Conservation (phyloP, 148 eudicot genomes). For the Arctostaphylos glauca region DNA sequence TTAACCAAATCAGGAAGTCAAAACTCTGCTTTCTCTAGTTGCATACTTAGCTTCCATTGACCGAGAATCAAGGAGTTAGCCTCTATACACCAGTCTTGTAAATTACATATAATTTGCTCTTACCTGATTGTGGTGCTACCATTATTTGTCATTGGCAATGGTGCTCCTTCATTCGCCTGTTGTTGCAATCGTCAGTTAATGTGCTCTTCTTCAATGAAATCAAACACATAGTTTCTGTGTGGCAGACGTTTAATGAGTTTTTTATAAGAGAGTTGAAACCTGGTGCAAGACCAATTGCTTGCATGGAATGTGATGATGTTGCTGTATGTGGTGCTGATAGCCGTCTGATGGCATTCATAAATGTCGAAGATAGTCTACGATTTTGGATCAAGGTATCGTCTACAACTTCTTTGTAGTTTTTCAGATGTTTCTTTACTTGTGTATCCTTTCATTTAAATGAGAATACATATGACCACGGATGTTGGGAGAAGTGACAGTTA, state of each 20-base stretch:
- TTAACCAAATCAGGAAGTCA: background rate
- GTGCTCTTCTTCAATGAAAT: background rate
- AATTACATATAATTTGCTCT: background rate
- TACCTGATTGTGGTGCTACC: conserved; percentile 4
- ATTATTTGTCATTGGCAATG: background rate
- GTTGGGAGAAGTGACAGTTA: background rate
- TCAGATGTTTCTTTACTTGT: background rate
- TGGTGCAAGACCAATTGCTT: conserved; percentile 77
- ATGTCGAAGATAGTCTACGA: conserved; percentile 63
- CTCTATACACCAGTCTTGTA: background rate
- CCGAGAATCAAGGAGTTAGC: background rate
- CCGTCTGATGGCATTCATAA: conserved; percentile 75
- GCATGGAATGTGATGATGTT: conserved; percentile 59
- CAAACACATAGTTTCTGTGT: conserved; percentile 1
- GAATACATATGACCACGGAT: background rate
- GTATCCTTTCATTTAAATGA: background rate
- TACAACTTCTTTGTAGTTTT: background rate
- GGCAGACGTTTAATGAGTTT: conserved; percentile 95
- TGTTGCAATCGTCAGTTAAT: background rate
- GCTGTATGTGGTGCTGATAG: conserved; percentile 96
- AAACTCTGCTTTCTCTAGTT: conserved; percentile 2
- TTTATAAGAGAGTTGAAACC: conserved; percentile 88
- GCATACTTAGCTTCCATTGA: conserved; percentile 10
- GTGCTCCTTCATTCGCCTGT: conserved; percentile 11
- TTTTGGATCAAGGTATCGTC: conserved; percentile 88